These are phyloP conservation scores for Zymoseptoria passerinii DNA, from an alignment of 2,329 filamentous ascomycete genomes.

Conservation along the genomic window DNA sequence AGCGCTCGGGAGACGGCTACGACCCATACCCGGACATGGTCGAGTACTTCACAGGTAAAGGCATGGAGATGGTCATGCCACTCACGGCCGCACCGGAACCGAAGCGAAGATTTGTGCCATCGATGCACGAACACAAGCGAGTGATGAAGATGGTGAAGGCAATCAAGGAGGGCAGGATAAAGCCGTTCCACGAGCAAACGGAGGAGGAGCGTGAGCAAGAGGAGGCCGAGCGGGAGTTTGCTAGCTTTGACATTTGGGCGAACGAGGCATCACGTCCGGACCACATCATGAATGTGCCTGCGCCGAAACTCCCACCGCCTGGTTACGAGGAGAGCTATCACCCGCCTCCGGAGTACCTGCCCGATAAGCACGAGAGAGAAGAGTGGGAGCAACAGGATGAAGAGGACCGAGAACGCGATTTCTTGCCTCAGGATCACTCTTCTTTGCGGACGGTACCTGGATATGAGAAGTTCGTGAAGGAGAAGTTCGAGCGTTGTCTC, in stretches of 20 bases:
- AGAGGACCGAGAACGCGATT: constrained; percentile 85
- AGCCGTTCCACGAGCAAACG: constrained; percentile 74
- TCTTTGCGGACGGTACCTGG: constrained; percentile 86
- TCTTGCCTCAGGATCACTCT: constrained; percentile 71
- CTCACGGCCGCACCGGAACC: constrained; percentile 90
- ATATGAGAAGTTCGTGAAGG: constrained; percentile 83
- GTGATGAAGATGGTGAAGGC: constrained; percentile 96
- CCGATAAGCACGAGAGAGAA: constrained; percentile 72
- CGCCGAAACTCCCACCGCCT: constrained; percentile 85
- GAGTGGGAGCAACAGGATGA: constrained; percentile 79
- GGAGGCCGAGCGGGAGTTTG: constrained; percentile 61
- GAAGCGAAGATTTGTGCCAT: constrained; percentile 89
- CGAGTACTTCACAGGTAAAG: constrained; percentile 85
- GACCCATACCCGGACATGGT: constrained; percentile 90
- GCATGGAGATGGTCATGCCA: constrained; percentile 80
- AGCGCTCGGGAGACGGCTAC: constrained; percentile 78
- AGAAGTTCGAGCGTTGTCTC: constrained; percentile 89
- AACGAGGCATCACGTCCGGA: constrained; percentile 76
- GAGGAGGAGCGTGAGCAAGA: constrained; percentile 50
- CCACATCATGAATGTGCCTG: constrained; percentile 88
- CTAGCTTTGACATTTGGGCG: constrained; percentile 87
- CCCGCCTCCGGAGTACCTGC: constrained; percentile 87
- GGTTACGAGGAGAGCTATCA: constrained; percentile 96
- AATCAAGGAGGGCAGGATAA: constrained; percentile 85
- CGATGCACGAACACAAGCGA: constrained; percentile 91